Evolutionary conservation across 163 green algal species (phyloP), one percentile per base, ranked within the genome.

Genomic region (Trebouxiophyceae sp.): DNA sequence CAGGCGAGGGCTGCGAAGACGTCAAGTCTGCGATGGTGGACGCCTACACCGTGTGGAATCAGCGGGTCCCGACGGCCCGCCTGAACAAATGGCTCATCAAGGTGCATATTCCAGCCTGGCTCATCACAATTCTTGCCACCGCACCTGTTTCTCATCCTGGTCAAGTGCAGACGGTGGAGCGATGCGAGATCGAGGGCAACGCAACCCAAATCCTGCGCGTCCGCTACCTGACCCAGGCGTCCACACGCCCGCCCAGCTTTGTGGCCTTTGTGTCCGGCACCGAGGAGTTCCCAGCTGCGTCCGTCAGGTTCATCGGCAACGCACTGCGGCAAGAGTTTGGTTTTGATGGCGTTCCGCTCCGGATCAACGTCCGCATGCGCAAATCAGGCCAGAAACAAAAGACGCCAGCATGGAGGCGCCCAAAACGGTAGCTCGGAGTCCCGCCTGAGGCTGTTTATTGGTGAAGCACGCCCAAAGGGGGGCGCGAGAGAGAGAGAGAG

Each of bases 241-340:
- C 84, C 62, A 60, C 79, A 1, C 76, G 87, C 3, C 87, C 87
- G 16, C 87, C 87, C 24, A 86, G 78, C 7, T 94, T 95, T 79
- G 77, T 72, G 8, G 75, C 78, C 5, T 91, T 85, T 46, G 44
- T 90, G 50, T 68, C 65, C 20, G 84, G 85, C 33, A 76, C 39
- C n/a, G 57, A 72, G 1, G 50, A 59, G 5, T 57, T 87, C 12
- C 44, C 63, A 2, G 69, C 77, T 1, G 44, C 57, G 22, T 70
- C 75, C 5, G 29, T 60, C n/a, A 65, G 76, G 31, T 87, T 85
- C 60, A 44, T 93, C 30, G 55, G 75, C 23, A 76, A 71, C 2
- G 63, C 78, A 45, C 65, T 93, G 24, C 73, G 86, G 1, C 30
- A 74, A 54, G 66, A 73, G 30, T 75, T 89, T 67, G 73, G 69